Evolutionary conservation across 345 rosid genomes (phyloP).

Genomic region (Pugionium dolabratum): DNA sequence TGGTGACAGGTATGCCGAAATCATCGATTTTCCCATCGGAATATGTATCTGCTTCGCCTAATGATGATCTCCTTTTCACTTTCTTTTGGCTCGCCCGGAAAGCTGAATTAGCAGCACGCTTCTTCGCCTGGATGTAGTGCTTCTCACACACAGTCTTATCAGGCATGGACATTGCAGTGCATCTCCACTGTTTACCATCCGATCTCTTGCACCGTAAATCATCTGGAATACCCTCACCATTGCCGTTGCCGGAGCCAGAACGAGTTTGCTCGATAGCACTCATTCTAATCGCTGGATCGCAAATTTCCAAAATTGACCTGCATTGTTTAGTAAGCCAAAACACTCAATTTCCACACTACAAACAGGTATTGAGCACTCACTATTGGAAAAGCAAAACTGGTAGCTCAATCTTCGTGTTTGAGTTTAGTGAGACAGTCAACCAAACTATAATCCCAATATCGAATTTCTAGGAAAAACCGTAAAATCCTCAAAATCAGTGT

Average conservation of each 20-base stretch:
- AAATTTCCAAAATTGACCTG: constrained; percentile 28
- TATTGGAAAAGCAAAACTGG: not conserved
- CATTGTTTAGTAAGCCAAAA: constrained; percentile 25
- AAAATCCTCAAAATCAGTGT: constrained; percentile 12
- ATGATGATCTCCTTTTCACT: constrained; percentile 57
- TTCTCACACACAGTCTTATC: constrained; percentile 98
- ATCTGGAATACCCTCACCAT: constrained; percentile 78
- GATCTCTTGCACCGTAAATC: constrained; percentile 98
- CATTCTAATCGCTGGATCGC: constrained; percentile 21
- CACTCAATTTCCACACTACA: constrained; percentile 2
- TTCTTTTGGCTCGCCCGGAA: constrained; percentile 82
- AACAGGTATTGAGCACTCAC: constrained; percentile 4
- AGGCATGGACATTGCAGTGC: constrained; percentile 97
- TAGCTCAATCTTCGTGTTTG: not conserved
- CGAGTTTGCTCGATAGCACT: constrained; percentile 56
- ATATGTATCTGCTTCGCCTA: constrained; percentile 58
- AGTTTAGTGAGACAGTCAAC: constrained; percentile 2
- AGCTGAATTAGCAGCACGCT: constrained; percentile 92
- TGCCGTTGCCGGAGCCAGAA: constrained; percentile 48
- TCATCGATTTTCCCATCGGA: constrained; percentile 78
- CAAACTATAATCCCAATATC: constrained; percentile 23
- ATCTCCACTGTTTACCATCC: constrained; percentile 98
- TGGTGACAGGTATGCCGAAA: constrained; percentile 51
- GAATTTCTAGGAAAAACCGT: not conserved
- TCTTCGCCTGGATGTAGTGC: constrained; percentile 93